Conservation (phyloP, 805 yeast species). For the Candida stauntonica region DNA sequence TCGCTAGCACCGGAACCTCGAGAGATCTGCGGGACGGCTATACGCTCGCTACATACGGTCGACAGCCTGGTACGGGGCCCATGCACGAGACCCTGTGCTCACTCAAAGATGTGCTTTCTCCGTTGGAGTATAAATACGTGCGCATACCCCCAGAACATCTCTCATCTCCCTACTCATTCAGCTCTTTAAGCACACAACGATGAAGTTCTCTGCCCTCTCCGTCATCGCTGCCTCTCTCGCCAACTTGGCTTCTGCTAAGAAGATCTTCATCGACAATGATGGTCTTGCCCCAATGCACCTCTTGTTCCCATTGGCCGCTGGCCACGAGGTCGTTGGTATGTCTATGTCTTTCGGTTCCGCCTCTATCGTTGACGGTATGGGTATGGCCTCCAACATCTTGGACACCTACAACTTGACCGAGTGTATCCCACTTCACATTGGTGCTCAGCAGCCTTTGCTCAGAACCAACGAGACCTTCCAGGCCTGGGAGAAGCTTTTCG, state of each 20-base stretch:
- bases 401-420: slow-evolving; percentile 31
- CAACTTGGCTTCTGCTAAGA: slow-evolving; percentile 25
- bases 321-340: slow-evolving; percentile 37
- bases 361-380: slow-evolving; percentile 37
- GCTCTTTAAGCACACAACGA: not conserved
- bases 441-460: slow-evolving; percentile 36
- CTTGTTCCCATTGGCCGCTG: slow-evolving; percentile 36
- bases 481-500: slow-evolving; percentile 35
- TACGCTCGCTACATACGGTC: no score
- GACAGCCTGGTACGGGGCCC: no score
- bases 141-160: not conserved
- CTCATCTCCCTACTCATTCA: not conserved
- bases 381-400: slow-evolving; percentile 30
- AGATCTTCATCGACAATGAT: slow-evolving; percentile 40
- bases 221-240: slow-evolving; percentile 14
- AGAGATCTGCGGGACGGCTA: no score
- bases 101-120: no score
- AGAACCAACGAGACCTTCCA: slow-evolving; percentile 38
- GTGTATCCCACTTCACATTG: slow-evolving; percentile 35
- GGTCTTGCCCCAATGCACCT: slow-evolving; percentile 36
- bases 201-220: slow-evolving; percentile 16
- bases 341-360: slow-evolving; percentile 37
- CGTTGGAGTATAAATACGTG: not conserved
- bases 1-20: no score
- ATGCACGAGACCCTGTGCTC: no score